Evolutionary conservation across 441 rosid species (phyloP), one percentile per base, ranked within the genome.

Genomic region (Adansonia grandidieri): DNA sequence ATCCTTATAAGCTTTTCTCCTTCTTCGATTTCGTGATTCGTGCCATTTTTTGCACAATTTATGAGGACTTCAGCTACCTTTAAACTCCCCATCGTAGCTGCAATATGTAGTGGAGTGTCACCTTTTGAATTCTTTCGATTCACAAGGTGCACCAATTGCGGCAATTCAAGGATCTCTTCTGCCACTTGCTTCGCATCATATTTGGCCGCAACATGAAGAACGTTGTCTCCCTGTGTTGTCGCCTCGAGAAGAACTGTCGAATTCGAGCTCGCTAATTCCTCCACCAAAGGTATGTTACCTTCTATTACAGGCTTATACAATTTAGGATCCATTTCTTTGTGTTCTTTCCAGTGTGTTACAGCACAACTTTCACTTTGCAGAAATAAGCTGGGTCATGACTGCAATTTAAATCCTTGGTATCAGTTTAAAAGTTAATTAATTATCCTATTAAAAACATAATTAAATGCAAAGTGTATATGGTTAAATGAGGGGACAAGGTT

Each of bases 201-300:
- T 17, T 70, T 81, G 51, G 79, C 79, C 53, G 84, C 81, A 56
- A 78, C 28, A 57, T 82, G 79, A 71, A 78, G 63, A 56, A 75
- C 47, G 68, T 74, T 60, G 53, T 82, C 77, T 15, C 32, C 45
- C 24, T 53, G 73, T 4, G 51, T 17, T 28, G 79, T 69, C 13
- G 28, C 69, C 62, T 70, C 63, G 2, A 53, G 51, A 45, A 69
- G 19, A 17, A 10, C 4, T n/a, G 22, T 8, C 5, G 60, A 63
- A 37, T 56, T 40, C 22, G 24, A 28, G 9, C 9, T 58, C 4
- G 22, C 6, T 15, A 48, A 40, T 24, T 73, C 75, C 32, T 22
- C 48, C 9, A 77, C 2, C 1, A 10, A 22, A 2, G 45, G 15
- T 10, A 63, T 22, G 19, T 65, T 9, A 37, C 78, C 71, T 3